Percentiles rank a stretch among this genome's conserved stretches.
phyloP scores from a whole-genome alignment of 331 rosid genomes.

The Rhamnella rubrinervis region DNA sequence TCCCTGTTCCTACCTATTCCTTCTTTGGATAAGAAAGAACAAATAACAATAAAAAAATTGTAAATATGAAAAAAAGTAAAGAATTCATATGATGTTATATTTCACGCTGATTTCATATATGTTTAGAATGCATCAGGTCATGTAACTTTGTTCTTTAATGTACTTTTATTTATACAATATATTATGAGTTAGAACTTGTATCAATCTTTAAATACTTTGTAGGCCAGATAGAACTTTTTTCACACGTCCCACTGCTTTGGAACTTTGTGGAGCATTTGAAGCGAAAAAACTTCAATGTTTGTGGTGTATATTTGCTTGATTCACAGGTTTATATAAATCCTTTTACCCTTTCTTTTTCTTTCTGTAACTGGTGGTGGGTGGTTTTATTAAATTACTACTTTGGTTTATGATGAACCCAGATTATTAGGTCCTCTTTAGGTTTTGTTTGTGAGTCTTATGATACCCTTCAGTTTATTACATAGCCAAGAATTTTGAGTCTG shows the following conservation, averaged over 20 bases:
- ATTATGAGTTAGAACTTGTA: background rate
- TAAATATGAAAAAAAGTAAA: background rate
- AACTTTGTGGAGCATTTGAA: conserved; percentile 89
- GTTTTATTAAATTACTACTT: background rate
- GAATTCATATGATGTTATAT: background rate
- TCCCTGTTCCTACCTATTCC: no score
- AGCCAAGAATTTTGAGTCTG: background rate
- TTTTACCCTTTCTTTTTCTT: conserved; percentile 3
- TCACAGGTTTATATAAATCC: conserved; percentile 67
- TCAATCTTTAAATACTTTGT: conserved; percentile 4
- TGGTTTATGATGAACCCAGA: background rate
- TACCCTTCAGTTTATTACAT: background rate
- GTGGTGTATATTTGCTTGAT: conserved; percentile 88
- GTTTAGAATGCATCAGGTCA: background rate
- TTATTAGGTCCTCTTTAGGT: background rate
- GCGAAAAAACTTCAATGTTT: conserved; percentile 68
- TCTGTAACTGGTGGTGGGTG: background rate
- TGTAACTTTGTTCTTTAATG: background rate
- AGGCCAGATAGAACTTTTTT: conserved; percentile 94
- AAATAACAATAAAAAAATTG: no score
- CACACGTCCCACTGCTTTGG: conserved; percentile 78
- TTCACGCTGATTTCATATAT: background rate
- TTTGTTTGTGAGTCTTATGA: background rate
- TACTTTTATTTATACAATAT: background rate
- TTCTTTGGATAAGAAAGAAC: no score